Conservation (phyloP, 805 yeast genomes). For the Starmerella powellii region DNA sequence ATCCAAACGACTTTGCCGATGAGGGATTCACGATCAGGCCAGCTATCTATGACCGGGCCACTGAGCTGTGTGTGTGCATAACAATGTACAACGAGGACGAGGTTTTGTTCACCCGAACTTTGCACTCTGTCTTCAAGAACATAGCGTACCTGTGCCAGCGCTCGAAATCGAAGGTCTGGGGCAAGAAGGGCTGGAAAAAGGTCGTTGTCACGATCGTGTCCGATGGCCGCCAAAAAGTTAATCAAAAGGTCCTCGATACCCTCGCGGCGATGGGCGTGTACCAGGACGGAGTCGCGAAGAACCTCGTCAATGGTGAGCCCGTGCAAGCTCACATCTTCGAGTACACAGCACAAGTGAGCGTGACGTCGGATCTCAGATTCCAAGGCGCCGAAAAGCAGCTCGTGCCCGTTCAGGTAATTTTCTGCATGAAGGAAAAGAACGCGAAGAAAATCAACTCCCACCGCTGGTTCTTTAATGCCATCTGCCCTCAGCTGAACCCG, state of each 20-base stretch:
- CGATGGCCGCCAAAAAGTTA: constrained; percentile 87
- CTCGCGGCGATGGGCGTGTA: constrained; percentile 92
- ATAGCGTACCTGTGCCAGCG: constrained; percentile 78
- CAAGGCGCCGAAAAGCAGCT: constrained; percentile 74
- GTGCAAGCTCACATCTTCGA: constrained; percentile 93
- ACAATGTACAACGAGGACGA: constrained; percentile 98
- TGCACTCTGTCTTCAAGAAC: constrained; percentile 89
- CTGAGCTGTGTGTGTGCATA: constrained; percentile 80
- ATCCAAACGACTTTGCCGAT: constrained; percentile 70
- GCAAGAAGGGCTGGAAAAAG: constrained; percentile 93
- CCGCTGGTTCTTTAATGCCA: constrained; percentile 92
- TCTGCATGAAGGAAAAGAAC: constrained; percentile 85
- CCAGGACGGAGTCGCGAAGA: constrained; percentile 95
- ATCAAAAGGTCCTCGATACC: constrained; percentile 72
- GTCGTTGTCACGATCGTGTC: constrained; percentile 83
- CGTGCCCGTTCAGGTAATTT: constrained; percentile 84
- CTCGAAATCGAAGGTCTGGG: constrained; percentile 79
- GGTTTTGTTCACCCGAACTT: constrained; percentile 73
- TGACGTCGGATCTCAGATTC: constrained; percentile 79
- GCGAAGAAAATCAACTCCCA: constrained; percentile 93
- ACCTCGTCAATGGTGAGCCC: constrained; percentile 78
- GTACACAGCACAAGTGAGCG: constrained; percentile 87
- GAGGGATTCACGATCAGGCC: constrained; percentile 81
- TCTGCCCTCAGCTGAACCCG: constrained; percentile 85
- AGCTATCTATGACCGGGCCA: constrained; percentile 64